These are phyloP conservation scores for Linum trigynum DNA, from an alignment of 345 rosid genomes.

Conservation along the genomic window DNA sequence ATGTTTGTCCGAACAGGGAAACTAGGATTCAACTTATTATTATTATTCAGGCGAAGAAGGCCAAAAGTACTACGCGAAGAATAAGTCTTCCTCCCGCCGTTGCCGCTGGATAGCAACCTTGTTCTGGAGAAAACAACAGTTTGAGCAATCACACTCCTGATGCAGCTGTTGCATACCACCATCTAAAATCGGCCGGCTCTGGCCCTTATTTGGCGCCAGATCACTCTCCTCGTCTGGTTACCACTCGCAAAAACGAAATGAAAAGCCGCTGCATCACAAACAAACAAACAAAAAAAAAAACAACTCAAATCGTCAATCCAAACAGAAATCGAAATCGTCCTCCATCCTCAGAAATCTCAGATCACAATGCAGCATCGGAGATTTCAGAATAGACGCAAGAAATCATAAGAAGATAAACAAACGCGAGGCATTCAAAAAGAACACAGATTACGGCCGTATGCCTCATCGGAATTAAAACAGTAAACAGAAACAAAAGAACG, in stretches of 20 bases:
- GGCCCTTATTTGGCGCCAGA: slow-evolving; percentile 21
- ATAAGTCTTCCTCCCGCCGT: slow-evolving; percentile 13
- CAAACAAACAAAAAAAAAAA: no score
- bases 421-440: no score
- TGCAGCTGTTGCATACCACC: slow-evolving; percentile 57
- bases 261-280: not conserved
- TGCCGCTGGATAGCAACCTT: slow-evolving; percentile 21
- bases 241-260: not conserved
- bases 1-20: slow-evolving; percentile 30
- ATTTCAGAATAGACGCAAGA: no score
- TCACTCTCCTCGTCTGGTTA: slow-evolving; percentile 3
- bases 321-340: not conserved
- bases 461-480: not conserved
- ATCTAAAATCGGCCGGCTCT: slow-evolving; percentile 38
- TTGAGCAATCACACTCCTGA: slow-evolving; percentile 49
- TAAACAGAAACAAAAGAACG: no score
- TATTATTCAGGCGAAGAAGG: slow-evolving; percentile 16
- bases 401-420: no score
- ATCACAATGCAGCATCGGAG: no score
- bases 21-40: slow-evolving; percentile 21
- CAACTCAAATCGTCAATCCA: not conserved
- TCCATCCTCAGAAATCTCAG: not conserved
- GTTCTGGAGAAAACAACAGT: slow-evolving; percentile 27
- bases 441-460: not conserved
- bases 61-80: slow-evolving; percentile 23